Evolutionary conservation across 805 yeast species (phyloP).

Genomic region (Suhomyces sp.): DNA sequence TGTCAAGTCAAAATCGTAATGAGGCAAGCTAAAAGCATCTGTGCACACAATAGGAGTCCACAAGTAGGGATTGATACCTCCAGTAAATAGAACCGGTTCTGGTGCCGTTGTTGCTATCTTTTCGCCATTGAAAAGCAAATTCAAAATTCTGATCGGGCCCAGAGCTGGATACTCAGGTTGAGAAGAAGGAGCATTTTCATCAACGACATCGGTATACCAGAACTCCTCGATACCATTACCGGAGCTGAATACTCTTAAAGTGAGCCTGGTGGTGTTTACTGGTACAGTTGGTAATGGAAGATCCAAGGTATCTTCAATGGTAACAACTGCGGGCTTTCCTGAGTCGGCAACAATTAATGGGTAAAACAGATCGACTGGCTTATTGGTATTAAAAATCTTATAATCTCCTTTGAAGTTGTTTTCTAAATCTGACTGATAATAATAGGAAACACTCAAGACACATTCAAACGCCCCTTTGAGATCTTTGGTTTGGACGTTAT

Average conservation of each 20-base stretch:
- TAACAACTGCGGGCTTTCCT: neutral
- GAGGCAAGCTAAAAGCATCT: slow-evolving; percentile 69
- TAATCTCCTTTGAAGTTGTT: neutral
- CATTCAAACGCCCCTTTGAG: slow-evolving; percentile 62
- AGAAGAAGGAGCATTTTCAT: slow-evolving; percentile 43
- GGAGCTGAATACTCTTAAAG: slow-evolving; percentile 58
- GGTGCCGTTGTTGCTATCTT: slow-evolving; percentile 65
- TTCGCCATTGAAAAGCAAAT: slow-evolving; percentile 57
- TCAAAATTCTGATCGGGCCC: slow-evolving; percentile 70
- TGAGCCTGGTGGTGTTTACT: slow-evolving; percentile 57
- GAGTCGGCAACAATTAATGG: slow-evolving; percentile 28
- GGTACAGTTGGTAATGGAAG: slow-evolving; percentile 38
- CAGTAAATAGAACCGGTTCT: slow-evolving; percentile 72
- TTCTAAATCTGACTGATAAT: slow-evolving; percentile 17
- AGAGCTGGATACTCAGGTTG: slow-evolving; percentile 48
- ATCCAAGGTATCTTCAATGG: slow-evolving; percentile 57
- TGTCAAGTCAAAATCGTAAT: slow-evolving; percentile 69
- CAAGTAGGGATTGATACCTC: slow-evolving; percentile 74
- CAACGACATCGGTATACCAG: slow-evolving; percentile 69
- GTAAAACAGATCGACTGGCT: slow-evolving; percentile 38
- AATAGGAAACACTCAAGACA: slow-evolving; percentile 51
- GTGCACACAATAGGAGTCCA: slow-evolving; percentile 81
- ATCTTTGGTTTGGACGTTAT: slow-evolving; percentile 53
- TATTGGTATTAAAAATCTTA: slow-evolving; percentile 24
- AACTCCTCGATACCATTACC: slow-evolving; percentile 83